phyloP scores from a whole-genome alignment of 768 basidiomycete species.

The Lactarius evosmus region DNA sequence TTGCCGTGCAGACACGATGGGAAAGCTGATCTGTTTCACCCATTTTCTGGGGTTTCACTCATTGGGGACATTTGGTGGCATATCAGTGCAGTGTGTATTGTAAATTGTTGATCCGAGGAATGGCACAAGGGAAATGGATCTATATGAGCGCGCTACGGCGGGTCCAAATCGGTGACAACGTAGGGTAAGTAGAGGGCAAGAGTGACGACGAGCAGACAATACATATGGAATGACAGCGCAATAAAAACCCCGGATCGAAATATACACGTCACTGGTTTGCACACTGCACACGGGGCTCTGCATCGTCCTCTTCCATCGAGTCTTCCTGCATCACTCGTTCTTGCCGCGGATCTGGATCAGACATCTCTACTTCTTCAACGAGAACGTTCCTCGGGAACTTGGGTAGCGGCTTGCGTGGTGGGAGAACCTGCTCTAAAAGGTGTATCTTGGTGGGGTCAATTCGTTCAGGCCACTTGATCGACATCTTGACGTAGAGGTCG shows the following conservation, averaged over 20 bases:
- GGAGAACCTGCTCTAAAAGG: conserved; percentile 80
- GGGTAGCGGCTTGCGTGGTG: conserved; percentile 65
- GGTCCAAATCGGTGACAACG: conserved; percentile 16
- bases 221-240: conserved; percentile 22
- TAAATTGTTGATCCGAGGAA: conserved; percentile 5
- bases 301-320: conserved; percentile 90
- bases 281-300: conserved; percentile 92
- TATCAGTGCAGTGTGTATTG: conserved; percentile 8
- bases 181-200: conserved; percentile 12
- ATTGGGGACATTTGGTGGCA: neutral
- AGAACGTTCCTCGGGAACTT: conserved; percentile 63
- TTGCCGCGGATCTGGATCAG: conserved; percentile 72
- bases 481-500: conserved; percentile 84
- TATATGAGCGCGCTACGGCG: conserved; percentile 25
- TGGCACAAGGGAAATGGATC: conserved; percentile 13
- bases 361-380: conserved; percentile 82
- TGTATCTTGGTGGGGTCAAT: conserved; percentile 66
- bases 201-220: conserved; percentile 17
- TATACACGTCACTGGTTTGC: conserved; percentile 66
- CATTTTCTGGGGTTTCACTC: neutral
- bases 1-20: conserved; percentile 21
- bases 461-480: conserved; percentile 84
- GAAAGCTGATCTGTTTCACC: conserved; percentile 18
- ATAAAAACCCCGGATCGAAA: conserved; percentile 16
- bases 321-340: conserved; percentile 55